phyloP scores from a whole-genome alignment of 257 asterid species.

The Fraxinus cuspidata region DNA sequence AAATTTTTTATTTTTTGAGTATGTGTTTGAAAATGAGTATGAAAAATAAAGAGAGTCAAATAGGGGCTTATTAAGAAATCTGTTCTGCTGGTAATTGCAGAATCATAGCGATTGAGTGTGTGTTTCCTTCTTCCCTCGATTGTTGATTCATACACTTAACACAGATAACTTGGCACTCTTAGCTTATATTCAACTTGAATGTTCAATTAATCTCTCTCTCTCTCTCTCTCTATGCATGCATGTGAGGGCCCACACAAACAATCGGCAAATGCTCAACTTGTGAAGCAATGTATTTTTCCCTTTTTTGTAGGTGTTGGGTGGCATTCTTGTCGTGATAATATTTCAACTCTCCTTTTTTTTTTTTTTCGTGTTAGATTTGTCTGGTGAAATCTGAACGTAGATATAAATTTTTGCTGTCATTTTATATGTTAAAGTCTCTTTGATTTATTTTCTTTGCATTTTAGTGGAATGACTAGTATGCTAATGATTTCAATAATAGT shows the following conservation, averaged over 20 bases:
- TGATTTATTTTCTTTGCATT: slow-evolving; percentile 10
- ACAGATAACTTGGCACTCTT: not conserved
- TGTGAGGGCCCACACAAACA: no score
- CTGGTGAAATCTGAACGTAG: not conserved
- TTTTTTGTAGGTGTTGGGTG: not conserved
- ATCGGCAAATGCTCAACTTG: not conserved
- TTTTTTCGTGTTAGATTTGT: not conserved
- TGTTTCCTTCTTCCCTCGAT: not conserved
- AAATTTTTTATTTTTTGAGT: no score
- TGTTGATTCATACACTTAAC: not conserved
- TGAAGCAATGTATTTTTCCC: not conserved
- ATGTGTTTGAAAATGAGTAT: no score
- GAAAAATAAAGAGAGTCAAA: no score
- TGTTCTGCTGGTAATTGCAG: not conserved
- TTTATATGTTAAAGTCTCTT: not conserved
- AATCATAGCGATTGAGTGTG: not conserved
- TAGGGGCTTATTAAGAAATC: no score
- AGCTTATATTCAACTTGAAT: not conserved
- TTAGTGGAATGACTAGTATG: slow-evolving; percentile 16
- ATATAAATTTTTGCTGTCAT: not conserved
- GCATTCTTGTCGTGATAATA: not conserved
- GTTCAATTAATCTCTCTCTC: not conserved
- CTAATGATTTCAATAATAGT: slow-evolving; percentile 36
- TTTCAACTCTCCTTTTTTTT: no score
- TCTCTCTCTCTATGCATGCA: no score